These are phyloP conservation scores for Xylaria intraflava DNA, from an alignment of 495 filamentous ascomycete species.

Conservation along the genomic window DNA sequence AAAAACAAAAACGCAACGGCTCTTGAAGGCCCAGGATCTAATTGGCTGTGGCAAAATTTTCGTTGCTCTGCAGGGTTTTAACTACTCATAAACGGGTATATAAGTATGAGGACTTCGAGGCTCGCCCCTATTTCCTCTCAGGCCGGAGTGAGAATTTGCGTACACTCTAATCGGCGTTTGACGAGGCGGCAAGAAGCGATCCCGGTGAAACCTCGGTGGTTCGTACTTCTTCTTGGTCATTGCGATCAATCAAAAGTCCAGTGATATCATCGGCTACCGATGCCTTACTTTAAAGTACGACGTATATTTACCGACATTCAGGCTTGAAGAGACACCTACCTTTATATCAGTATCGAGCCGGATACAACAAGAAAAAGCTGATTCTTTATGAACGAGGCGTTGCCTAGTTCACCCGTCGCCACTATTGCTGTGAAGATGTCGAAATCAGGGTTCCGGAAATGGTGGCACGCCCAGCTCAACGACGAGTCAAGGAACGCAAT, in stretches of 20 bases:
- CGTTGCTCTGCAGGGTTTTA: too few species aligned
- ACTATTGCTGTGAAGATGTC: constrained; percentile 4
- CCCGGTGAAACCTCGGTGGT: not conserved
- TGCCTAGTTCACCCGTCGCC: not conserved
- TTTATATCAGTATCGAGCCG: not conserved
- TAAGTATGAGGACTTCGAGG: not conserved
- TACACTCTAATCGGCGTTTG: not conserved
- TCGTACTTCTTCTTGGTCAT: not conserved
- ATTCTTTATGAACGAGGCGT: not conserved
- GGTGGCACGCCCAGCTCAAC: constrained; percentile 20
- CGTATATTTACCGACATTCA: not conserved
- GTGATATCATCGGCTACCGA: not conserved
- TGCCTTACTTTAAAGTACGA: not conserved
- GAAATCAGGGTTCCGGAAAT: constrained; percentile 17
- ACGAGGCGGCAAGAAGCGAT: not conserved
- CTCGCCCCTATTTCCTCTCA: too few species aligned
- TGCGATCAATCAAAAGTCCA: not conserved
- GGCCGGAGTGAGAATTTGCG: too few species aligned
- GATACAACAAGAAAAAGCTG: not conserved
- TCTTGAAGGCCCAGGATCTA: too few species aligned
- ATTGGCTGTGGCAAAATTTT: too few species aligned
- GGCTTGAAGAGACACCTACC: not conserved
- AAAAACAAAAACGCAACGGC: too few species aligned
- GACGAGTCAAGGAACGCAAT: constrained; percentile 4
- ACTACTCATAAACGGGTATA: not conserved